These are phyloP conservation scores for Boletus rex-veris DNA, from an alignment of 768 basidiomycete species.

Conservation along the genomic window DNA sequence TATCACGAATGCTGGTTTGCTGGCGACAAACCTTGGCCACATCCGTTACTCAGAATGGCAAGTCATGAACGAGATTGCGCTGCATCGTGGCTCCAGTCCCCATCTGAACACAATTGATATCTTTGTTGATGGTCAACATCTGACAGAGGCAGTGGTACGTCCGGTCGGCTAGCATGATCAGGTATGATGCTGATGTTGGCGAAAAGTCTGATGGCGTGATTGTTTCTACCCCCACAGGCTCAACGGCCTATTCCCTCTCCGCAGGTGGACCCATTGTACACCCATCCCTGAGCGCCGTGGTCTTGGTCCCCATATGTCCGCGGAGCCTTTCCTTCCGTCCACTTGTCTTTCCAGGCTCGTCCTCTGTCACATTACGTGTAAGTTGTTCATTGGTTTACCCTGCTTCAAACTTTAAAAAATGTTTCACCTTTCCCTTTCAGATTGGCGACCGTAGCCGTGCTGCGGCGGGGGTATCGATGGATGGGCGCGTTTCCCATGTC, in stretches of 20 bases:
- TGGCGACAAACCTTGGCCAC: background rate
- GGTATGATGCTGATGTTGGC: constrained; percentile 12
- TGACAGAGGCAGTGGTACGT: constrained; percentile 92
- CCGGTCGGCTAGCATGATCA: constrained; percentile 2
- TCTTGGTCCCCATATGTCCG: constrained; percentile 95
- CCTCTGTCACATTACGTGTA: constrained; percentile 70
- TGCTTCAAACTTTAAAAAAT: too few species aligned
- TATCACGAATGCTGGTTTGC: background rate
- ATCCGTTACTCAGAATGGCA: constrained; percentile 65
- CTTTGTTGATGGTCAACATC: constrained; percentile 89
- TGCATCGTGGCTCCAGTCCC: constrained; percentile 88
- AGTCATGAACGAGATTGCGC: constrained; percentile 94
- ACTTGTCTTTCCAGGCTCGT: constrained; percentile 83
- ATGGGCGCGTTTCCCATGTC: constrained; percentile 81
- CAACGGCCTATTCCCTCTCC: constrained; percentile 93
- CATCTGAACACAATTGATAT: constrained; percentile 93
- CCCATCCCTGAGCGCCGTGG: constrained; percentile 83
- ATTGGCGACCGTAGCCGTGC: constrained; percentile 83
- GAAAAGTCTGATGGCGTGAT: constrained; percentile 87
- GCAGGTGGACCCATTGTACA: constrained; percentile 96
- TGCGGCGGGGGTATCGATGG: constrained; percentile 89
- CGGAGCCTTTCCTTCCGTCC: constrained; percentile 90
- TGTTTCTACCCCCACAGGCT: constrained; percentile 93
- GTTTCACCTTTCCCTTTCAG: constrained; percentile 35
- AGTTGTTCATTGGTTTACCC: constrained; percentile 21